A percentile compares a stretch with the other conserved stretches of the same genome.
Evolutionary conservation across 2,329 filamentous ascomycete genomes (phyloP).

Genomic region (Acephala macrosclerotiorum): DNA sequence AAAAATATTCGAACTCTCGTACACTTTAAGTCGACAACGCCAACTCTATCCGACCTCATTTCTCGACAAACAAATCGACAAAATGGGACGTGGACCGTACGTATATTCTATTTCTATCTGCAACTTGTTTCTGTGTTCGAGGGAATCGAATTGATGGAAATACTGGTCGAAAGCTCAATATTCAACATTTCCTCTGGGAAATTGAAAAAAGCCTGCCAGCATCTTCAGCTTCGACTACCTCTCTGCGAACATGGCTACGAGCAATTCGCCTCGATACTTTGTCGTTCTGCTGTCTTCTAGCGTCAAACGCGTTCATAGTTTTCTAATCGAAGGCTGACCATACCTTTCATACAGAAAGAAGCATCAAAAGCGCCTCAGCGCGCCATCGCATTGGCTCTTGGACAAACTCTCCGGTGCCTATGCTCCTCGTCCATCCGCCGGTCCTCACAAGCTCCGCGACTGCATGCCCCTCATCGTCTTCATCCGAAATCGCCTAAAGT

Average conservation of each 20-base stretch:
- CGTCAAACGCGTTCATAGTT: neutral
- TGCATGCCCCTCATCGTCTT: constrained; percentile 99
- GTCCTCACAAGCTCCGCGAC: constrained; percentile 99
- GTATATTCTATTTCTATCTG: neutral
- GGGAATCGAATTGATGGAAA: neutral
- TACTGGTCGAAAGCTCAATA: neutral
- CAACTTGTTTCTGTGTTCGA: neutral
- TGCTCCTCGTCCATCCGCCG: constrained; percentile 73
- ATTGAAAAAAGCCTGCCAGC: neutral
- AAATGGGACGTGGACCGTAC: constrained; percentile 8
- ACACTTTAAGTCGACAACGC: constrained; percentile 15
- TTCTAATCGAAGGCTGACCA: constrained; percentile 28
- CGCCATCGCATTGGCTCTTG: constrained; percentile 99
- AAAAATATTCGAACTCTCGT: neutral
- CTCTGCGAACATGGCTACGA: neutral
- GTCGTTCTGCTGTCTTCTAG: neutral
- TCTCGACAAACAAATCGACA: constrained; percentile 3
- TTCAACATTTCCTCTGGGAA: neutral
- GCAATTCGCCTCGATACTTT: neutral
- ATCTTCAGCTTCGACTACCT: neutral
- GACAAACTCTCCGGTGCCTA: constrained; percentile 98
- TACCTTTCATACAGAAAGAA: constrained; percentile 74
- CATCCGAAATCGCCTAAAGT: constrained; percentile 97
- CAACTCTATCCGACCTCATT: constrained; percentile 4
- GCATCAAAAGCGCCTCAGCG: constrained; percentile 99